phyloP scores from a whole-genome alignment of 306 rosid genomes.

The Pueraria montana region DNA sequence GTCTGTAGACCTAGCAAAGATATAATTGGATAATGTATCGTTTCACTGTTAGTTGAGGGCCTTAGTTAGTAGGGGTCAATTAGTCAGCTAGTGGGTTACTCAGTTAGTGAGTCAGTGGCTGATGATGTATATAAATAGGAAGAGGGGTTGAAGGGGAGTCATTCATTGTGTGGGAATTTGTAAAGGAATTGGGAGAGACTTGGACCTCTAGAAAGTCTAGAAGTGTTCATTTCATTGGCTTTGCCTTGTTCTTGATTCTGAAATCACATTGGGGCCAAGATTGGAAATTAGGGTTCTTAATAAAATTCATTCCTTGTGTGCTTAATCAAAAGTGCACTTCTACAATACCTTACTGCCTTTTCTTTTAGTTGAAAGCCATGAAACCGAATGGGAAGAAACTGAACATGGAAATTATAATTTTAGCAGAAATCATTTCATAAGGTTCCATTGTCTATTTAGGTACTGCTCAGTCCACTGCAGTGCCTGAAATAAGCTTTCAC shows the following conservation, averaged over 20 bases:
- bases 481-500: background rate
- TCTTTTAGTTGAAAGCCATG: background rate
- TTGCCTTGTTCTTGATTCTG: too few relatives aligned
- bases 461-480: background rate
- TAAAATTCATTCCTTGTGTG: background rate
- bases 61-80: too few relatives aligned
- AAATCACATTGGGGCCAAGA: background rate
- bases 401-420: slow-evolving; percentile 14
- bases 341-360: background rate
- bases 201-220: too few relatives aligned
- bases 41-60: background rate
- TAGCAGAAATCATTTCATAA: background rate
- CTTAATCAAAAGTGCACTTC: background rate
- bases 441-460: background rate
- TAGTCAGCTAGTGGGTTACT: too few relatives aligned
- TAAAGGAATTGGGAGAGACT: too few relatives aligned
- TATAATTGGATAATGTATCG: slow-evolving; percentile 21
- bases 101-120: background rate
- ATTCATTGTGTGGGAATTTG: background rate
- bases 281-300: background rate
- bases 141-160: background rate
- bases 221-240: too few relatives aligned
- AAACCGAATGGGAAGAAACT: background rate
- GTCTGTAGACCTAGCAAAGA: slow-evolving; percentile 32
- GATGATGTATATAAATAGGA: background rate